Base-by-base conservation (phyloP, 139 green algal species). In the Picochlorum sp. region DNA sequence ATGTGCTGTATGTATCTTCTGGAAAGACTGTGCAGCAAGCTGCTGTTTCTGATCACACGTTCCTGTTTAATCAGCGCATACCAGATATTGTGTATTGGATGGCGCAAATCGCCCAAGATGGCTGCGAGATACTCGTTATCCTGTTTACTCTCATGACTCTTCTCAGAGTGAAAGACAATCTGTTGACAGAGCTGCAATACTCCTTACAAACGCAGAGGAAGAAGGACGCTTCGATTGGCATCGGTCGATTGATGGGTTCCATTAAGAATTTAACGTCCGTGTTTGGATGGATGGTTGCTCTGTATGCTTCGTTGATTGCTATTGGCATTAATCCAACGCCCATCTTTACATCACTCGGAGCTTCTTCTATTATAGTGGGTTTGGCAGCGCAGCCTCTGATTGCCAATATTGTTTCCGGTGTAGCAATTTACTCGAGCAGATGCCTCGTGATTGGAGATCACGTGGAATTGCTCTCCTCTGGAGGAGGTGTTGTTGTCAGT, bases 311-410 rank as follows among this genome's bases (percentile, higher is more conserved):
- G 1, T 21, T 57, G 21, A 45, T 24, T 11, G 51, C 55, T 41
- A 21, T 34, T 32, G 70, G 70, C 16, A 32, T 76, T 34, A 60
- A 72, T 58, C 24, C 69, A 26, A 24, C 24, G 6, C 70, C 70
- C 34, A 57, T 76, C 24, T 15, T 76, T 10, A 58, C 70, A 9
- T 63, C 45, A 5, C n/a, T 70, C 10, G 70, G 70, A 9, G 70
- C 56, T 23, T 52, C 61, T 16, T 63, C 55, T 11, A 23, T 76
- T 11, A 58, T 62, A 2, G 15, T 76, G 9, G 70, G 70, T 24
- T 34, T 76, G 23, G 70, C 70, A 34, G 61, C 45, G 0, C 70
- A 76, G 24, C 15, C 4, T 14, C 21, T 72, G 21, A 21, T 65
- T 0, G 21, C 28, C 30, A 76, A 76, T 21, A 16, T 76, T 4